Evolutionary conservation across 768 basidiomycete genomes (phyloP).

Genomic region (Podaxis sp.): DNA sequence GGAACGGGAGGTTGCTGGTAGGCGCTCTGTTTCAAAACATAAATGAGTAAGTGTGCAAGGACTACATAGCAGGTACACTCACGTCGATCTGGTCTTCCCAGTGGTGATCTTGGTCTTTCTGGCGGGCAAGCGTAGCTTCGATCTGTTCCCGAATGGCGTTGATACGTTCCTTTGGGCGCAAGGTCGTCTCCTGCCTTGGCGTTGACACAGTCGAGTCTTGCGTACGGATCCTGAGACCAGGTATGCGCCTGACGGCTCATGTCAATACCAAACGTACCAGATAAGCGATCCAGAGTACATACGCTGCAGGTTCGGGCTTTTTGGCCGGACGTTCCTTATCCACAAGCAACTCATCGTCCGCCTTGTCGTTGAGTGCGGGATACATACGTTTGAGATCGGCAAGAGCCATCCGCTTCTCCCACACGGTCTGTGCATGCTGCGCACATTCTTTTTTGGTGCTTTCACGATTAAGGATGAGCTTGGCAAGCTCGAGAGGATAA

Average conservation of each 20-base stretch:
- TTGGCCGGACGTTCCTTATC: constrained; percentile 69
- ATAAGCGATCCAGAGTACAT: constrained; percentile 13
- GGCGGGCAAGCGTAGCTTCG: constrained; percentile 54
- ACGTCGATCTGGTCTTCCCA: constrained; percentile 92
- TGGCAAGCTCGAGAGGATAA: constrained; percentile 69
- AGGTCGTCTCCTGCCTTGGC: constrained; percentile 42
- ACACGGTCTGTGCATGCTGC: constrained; percentile 57
- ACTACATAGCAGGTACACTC: constrained; percentile 18
- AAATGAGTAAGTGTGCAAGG: constrained; percentile 1
- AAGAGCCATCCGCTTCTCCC: constrained; percentile 73
- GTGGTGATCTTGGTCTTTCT: constrained; percentile 70
- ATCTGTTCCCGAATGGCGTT: constrained; percentile 55
- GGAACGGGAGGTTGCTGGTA: constrained; percentile 64
- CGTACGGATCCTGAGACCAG: constrained; percentile 50
- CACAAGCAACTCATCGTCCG: constrained; percentile 66
- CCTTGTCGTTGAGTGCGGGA: constrained; percentile 53
- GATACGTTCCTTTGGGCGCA: constrained; percentile 65
- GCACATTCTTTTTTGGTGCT: constrained; percentile 64
- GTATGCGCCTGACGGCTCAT: constrained; percentile 32
- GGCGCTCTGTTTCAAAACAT: constrained; percentile 41
- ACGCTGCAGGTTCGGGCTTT: constrained; percentile 41
- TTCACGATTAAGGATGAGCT: constrained; percentile 67
- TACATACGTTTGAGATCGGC: constrained; percentile 78
- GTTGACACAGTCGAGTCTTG: constrained; percentile 36
- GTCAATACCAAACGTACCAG: constrained; percentile 9